Conservation (phyloP, 2,329 filamentous ascomycete genomes). For the Aureobasidium musti region DNA sequence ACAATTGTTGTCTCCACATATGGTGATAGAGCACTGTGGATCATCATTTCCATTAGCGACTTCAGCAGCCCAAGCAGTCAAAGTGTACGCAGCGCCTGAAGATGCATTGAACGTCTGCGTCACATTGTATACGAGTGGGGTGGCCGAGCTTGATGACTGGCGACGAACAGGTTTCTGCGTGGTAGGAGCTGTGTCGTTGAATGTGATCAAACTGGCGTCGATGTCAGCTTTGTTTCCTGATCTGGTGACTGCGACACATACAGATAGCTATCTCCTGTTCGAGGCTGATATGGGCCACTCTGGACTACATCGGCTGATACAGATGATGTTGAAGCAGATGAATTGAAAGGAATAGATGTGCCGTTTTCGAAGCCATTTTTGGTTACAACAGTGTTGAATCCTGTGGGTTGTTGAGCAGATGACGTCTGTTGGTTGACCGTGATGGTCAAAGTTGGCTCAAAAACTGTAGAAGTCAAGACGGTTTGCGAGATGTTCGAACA, state of each 20-base stretch:
- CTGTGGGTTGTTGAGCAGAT: not conserved
- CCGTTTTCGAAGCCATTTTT: constrained; percentile 4
- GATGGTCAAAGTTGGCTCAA: not conserved
- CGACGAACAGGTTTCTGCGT: not conserved
- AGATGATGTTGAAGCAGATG: not conserved
- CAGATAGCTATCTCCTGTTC: not conserved
- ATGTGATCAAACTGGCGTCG: not conserved
- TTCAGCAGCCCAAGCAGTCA: constrained; percentile 2
- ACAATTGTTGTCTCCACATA: not conserved
- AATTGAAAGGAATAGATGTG: not conserved
- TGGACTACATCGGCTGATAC: not conserved
- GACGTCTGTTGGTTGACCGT: not conserved
- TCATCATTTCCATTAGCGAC: not conserved
- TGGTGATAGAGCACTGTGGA: not conserved
- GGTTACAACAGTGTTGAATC: not conserved
- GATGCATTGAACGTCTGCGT: not conserved
- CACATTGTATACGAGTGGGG: constrained; percentile 3
- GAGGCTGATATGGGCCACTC: not conserved
- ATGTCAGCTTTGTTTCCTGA: too few species aligned
- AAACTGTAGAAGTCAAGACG: not conserved
- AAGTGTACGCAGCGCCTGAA: not conserved
- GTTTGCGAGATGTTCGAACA: not conserved
- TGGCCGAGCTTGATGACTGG: not conserved
- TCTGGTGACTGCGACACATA: too few species aligned
- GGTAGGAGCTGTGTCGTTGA: not conserved